Base-by-base conservation (phyloP, 2,329 filamentous ascomycete genomes). In the Ophiocordyceps camponoti-leonardi region DNA sequence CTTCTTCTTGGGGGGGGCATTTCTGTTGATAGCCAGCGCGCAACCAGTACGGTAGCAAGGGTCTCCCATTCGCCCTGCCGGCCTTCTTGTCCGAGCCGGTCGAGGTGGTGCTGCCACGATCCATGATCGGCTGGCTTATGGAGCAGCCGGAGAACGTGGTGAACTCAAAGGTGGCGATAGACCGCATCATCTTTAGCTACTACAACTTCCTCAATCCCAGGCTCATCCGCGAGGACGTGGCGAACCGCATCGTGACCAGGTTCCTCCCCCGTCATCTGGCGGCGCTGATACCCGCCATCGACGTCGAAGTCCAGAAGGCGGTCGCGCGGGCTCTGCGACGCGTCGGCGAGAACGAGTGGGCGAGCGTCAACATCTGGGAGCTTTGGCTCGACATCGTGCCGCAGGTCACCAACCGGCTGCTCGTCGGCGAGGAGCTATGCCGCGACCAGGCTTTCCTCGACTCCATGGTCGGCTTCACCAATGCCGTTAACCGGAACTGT, bases 401-500 rank as follows among this genome's bases (percentile, higher is more conserved):
- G 13, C 56, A 55, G 4, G 58, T 69, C 5, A 70, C 67, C 1
- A 69, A 67, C 52, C 58, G 61, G 16, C 50, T 71, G 45, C 56
- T 71, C 6, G 61, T 68, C 10, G 67, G 68, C 14, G 48, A 52
- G 1, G 54, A 52, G 8, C 44, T 60, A 41, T 64, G 61, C 52
- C 65, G 65, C 26, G 63, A 75, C 48, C 51, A 61, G 22, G 56
- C 58, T 6, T 72, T 72, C 46, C 56, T 76, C 40, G 53, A 63
- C n/a, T 58, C 62, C 45, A 69, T 71, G 52, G 58, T 69, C 8
- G 56, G 57, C 23, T 77, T 76, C 48, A 69, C 72, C 30, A 64
- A 69, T 47, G 65, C 66, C 44, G 65, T 75, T 2, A 52, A 74
- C 2, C 53, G 67, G 41, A 67, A 67, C 47, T 61, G 61, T 47